Conservation (phyloP, 1,284 basidiomycete species). For the Leccinum fallax region DNA sequence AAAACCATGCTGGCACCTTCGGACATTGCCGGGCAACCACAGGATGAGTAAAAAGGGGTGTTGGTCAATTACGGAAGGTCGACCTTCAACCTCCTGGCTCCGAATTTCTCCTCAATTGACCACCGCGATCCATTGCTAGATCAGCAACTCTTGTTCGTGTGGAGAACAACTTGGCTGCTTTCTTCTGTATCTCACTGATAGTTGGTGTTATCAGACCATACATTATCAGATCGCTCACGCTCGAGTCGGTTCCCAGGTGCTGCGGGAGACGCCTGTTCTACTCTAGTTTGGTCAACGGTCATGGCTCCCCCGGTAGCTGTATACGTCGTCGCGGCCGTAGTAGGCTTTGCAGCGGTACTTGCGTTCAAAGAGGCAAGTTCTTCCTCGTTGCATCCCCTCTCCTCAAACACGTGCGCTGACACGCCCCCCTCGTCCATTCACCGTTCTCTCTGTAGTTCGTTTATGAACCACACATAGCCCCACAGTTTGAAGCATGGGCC, state of each 20-base stretch:
- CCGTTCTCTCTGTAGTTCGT: constrained; percentile 44
- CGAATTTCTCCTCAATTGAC: constrained; percentile 6
- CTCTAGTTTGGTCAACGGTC: constrained; percentile 8
- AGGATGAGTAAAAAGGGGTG: constrained; percentile 17
- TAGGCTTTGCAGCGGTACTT: constrained; percentile 41
- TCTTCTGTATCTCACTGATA: constrained; percentile 2
- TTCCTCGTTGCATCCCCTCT: background rate
- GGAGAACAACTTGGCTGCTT: background rate
- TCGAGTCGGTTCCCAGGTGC: constrained; percentile 4
- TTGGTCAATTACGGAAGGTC: constrained; percentile 18
- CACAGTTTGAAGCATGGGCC: constrained; percentile 53
- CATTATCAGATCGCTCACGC: background rate
- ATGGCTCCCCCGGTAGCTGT: constrained; percentile 39
- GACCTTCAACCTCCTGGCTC: constrained; percentile 11
- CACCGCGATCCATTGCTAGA: constrained; percentile 1
- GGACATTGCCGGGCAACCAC: no score
- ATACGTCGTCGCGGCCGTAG: constrained; percentile 43
- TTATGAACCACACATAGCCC: constrained; percentile 66
- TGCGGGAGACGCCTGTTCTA: constrained; percentile 18
- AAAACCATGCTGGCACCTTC: background rate
- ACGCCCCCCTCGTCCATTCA: constrained; percentile 6
- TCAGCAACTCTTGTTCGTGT: background rate
- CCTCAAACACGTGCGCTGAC: constrained; percentile 27
- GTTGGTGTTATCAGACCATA: background rate
- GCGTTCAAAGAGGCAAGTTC: constrained; percentile 48